Percentiles rank a stretch among this genome's conserved stretches.
phyloP scores from a whole-genome alignment of 2,329 filamentous ascomycete genomes.

The Apiospora hydei region DNA sequence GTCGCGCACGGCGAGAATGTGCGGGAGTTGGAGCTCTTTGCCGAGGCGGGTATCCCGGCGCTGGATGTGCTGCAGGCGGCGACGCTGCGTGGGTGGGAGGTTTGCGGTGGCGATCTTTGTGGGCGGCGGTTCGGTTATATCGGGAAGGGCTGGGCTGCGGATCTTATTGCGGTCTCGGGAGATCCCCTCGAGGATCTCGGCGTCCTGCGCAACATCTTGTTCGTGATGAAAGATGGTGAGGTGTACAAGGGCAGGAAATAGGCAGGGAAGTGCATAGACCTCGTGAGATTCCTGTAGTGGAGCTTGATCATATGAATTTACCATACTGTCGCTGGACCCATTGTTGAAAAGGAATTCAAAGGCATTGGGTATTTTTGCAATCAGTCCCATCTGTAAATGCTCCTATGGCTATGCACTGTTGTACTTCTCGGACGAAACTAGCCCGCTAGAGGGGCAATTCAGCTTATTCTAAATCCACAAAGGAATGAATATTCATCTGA shows the following conservation, averaged over 20 bases:
- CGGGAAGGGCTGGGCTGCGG: conserved; percentile 55
- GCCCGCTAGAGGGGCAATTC: no score
- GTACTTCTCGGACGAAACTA: no score
- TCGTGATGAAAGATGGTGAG: conserved; percentile 65
- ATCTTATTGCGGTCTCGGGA: conserved; percentile 57
- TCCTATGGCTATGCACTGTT: no score
- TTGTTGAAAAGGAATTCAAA: no score
- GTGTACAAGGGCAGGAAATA: conserved; percentile 50
- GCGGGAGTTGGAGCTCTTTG: conserved; percentile 61
- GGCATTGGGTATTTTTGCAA: no score
- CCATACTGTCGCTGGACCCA: no score
- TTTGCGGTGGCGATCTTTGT: conserved; percentile 59
- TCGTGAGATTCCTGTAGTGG: not conserved
- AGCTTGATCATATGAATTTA: not conserved
- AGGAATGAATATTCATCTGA: no score
- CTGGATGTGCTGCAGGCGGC: conserved; percentile 57
- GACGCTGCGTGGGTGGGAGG: conserved; percentile 61
- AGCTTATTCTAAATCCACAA: no score
- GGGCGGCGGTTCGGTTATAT: conserved; percentile 61
- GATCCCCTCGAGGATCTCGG: conserved; percentile 50
- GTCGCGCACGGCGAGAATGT: conserved; percentile 60
- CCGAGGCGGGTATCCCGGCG: conserved; percentile 57
- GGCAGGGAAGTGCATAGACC: not conserved
- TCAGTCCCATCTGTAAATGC: no score
- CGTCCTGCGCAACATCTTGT: conserved; percentile 55